Evolutionary conservation across 2,329 filamentous ascomycete species (phyloP), one percentile per base, ranked within the genome.

Genomic region (Trematosphaeria pertusa): DNA sequence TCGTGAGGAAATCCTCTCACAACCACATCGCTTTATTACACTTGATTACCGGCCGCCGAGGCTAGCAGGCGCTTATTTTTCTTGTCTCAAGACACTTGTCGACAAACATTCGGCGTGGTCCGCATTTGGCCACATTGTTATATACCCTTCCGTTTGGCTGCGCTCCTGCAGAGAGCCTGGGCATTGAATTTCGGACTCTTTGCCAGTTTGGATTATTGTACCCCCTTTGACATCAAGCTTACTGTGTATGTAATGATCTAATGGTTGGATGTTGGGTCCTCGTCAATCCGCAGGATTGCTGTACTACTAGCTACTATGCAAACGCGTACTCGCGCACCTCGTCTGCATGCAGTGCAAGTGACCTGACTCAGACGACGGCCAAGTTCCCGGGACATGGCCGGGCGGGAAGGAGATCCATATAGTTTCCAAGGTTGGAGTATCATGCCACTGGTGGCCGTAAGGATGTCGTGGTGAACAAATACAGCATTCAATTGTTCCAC

Each of bases 241-340:
- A 44, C 40, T 50, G 37, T 58, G 54, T 62, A 64, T 59, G 54
- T 60, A 62, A 57, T 58, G 56, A 54, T 61, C 39, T 59, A 61
- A 63, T 65, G 55, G 51, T 62, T 56, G 45, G 58, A 52, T 52
- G 50, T 44, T 35, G 48, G 52, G 43, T 42, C 31, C 24, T 33
- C 31, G 30, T 30, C 18, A 7, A 15, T 14, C 20, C 12, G 15
- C 21, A 46, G 37, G 31, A 45, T 44, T 34, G 32, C 24, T 54
- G 49, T 54, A 46, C 38, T 37, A 46, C 26, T 45, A 40, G 31
- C 36, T 11, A 21, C n/a, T 33, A 15, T 9, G 34, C 33, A 19
- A 18, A 21, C 11, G 37, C 4, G 18, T 32, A 4, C 15, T 8
- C 14, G 14, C 8, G 9, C 22, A 26, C n/a, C 6, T 26, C 12